Conservation (phyloP, 768 basidiomycete species). For the Lanmaoa rubissima region DNA sequence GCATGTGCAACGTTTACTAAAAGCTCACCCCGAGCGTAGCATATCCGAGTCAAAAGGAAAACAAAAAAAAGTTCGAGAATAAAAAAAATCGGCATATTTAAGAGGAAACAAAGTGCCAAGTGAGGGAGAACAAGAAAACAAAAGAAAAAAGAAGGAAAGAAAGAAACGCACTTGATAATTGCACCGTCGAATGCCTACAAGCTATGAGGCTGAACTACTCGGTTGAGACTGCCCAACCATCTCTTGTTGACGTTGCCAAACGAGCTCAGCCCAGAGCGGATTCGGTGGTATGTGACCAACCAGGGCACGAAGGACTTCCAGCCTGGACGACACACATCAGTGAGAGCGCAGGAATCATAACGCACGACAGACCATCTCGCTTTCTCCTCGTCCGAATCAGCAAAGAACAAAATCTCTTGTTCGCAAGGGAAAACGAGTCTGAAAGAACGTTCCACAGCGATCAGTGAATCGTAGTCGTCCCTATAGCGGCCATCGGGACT, state of each 20-base stretch:
- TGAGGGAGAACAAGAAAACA: slow-evolving; percentile 8
- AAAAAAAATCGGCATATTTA: not conserved
- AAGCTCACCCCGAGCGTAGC: slow-evolving; percentile 12
- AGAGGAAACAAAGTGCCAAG: slow-evolving; percentile 12
- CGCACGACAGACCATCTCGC: slow-evolving; percentile 63
- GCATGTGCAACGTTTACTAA: slow-evolving; percentile 13
- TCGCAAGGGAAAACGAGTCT: slow-evolving; percentile 73
- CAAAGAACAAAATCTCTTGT: slow-evolving; percentile 85
- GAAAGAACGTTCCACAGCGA: slow-evolving; percentile 81
- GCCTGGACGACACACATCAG: slow-evolving; percentile 46
- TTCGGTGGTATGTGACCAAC: slow-evolving; percentile 90
- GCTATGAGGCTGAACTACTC: not conserved
- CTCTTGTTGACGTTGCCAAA: slow-evolving; percentile 79
- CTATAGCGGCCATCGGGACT: slow-evolving; percentile 44
- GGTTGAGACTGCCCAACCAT: slow-evolving; percentile 18
- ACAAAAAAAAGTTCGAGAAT: not conserved
- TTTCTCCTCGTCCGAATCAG: slow-evolving; percentile 90
- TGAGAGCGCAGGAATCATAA: not conserved
- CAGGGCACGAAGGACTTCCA: slow-evolving; percentile 79
- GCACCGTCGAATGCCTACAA: not conserved
- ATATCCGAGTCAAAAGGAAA: slow-evolving; percentile 5
- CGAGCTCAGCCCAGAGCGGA: slow-evolving; percentile 88
- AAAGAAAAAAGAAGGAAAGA: too few relatives aligned
- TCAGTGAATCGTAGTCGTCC: slow-evolving; percentile 63
- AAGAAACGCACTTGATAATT: not conserved